phyloP scores from a whole-genome alignment of 176 grass and related monocot genomes.

The Oryza nivara region DNA sequence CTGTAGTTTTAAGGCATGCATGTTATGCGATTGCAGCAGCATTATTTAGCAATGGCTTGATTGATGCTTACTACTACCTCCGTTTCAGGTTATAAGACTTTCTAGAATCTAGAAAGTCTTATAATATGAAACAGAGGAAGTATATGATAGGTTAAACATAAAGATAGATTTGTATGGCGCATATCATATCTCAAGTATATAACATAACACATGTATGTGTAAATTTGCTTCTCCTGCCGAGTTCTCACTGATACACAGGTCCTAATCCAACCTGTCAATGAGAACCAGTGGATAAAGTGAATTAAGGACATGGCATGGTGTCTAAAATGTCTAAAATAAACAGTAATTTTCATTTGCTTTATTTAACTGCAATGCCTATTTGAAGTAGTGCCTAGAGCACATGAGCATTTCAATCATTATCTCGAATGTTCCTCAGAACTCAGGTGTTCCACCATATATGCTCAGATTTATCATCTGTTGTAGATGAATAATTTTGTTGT shows the following conservation, averaged over 20 bases:
- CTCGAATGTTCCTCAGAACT: not conserved
- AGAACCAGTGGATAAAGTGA: not conserved
- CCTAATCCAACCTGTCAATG: not conserved
- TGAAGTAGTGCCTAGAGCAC: not conserved
- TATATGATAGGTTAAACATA: not conserved
- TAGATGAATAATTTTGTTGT: not conserved
- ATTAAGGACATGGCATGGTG: not conserved
- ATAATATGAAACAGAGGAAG: too few relatives aligned
- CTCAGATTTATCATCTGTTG: not conserved
- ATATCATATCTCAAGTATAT: not conserved
- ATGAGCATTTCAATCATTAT: constrained; percentile 10
- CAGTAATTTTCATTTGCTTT: constrained; percentile 5
- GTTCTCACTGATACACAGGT: not conserved
- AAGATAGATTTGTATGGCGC: not conserved
- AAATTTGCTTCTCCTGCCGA: not conserved
- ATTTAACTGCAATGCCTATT: constrained; percentile 3
- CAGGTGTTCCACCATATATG: constrained; percentile 1
- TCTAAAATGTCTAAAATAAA: not conserved
- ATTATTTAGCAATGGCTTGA: not conserved
- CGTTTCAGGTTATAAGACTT: too few relatives aligned
- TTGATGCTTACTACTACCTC: constrained; percentile 19
- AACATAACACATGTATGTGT: not conserved
- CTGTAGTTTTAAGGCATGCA: constrained; percentile 6
- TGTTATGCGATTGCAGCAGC: not conserved
- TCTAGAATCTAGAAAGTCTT: too few relatives aligned